A percentile compares a stretch with the other conserved stretches of the same genome.
phyloP scores from a whole-genome alignment of 139 green algal genomes.

The Mychonastes homosphaera region DNA sequence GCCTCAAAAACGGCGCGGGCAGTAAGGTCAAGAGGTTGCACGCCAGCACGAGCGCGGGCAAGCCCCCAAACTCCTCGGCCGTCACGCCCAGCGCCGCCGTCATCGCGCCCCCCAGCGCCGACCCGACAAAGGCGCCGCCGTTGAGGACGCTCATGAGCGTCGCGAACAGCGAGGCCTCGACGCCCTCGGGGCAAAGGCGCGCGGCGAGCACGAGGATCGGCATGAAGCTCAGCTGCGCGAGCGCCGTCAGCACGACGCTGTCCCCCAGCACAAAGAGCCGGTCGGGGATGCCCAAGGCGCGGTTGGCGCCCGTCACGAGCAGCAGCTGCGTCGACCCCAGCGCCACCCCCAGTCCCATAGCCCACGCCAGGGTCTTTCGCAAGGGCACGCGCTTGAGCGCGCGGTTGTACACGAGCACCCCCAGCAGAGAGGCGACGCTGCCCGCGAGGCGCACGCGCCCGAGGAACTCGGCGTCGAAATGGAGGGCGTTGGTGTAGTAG shows the following conservation, averaged over 20 bases:
- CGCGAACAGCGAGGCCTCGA: slow-evolving; percentile 96
- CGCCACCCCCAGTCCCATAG: slow-evolving; percentile 52
- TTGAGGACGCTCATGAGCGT: slow-evolving; percentile 92
- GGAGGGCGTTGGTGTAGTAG: slow-evolving; percentile 51
- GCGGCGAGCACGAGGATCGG: slow-evolving; percentile 89
- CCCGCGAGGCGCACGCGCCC: slow-evolving; percentile 77
- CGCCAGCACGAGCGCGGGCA: slow-evolving; percentile 20
- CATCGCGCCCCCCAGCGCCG: slow-evolving; percentile 50
- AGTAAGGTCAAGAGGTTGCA: slow-evolving; percentile 22
- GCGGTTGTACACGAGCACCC: slow-evolving; percentile 37
- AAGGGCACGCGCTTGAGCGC: slow-evolving; percentile 26
- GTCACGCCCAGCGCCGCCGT: slow-evolving; percentile 60
- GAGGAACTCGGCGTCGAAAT: slow-evolving; percentile 71
- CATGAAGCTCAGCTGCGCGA: slow-evolving; percentile 85
- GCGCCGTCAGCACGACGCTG: slow-evolving; percentile 79
- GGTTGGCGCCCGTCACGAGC: slow-evolving; percentile 49
- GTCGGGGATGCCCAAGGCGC: slow-evolving; percentile 54
- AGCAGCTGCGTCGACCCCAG: slow-evolving; percentile 78
- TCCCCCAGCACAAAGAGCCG: slow-evolving; percentile 89
- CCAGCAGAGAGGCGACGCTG: slow-evolving; percentile 56
- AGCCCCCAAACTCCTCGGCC: slow-evolving; percentile 50
- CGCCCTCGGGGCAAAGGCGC: slow-evolving; percentile 61
- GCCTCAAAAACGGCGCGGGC: slow-evolving; percentile 30
- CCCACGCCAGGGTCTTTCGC: slow-evolving; percentile 33
- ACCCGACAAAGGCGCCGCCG: slow-evolving; percentile 50